phyloP scores from a whole-genome alignment of 2,329 filamentous ascomycete genomes.

The Botrytis medusae region DNA sequence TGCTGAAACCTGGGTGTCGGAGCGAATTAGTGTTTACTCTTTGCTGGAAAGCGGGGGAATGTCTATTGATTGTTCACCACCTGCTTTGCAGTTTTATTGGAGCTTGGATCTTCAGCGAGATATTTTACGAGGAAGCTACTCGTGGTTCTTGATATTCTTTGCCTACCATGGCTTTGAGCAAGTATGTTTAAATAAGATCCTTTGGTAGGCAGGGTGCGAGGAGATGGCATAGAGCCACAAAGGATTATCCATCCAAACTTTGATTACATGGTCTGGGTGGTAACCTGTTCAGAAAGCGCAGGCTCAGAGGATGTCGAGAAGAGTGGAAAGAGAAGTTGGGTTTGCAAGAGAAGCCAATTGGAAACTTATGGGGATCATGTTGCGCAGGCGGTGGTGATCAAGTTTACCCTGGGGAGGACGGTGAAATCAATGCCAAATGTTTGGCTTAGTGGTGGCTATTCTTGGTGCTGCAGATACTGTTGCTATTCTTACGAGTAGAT shows the following conservation, averaged over 20 bases:
- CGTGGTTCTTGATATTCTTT: background rate
- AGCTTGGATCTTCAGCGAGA: background rate
- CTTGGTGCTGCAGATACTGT: background rate
- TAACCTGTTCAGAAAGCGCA: slow-evolving; percentile 81
- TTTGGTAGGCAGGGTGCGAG: no score
- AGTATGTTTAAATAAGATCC: background rate
- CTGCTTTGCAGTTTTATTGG: background rate
- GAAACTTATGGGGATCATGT: slow-evolving; percentile 41
- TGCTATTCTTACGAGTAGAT: background rate
- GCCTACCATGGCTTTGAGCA: background rate
- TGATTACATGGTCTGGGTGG: slow-evolving; percentile 62
- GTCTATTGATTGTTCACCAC: background rate
- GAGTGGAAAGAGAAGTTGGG: slow-evolving; percentile 98
- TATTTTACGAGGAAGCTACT: background rate
- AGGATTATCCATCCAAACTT: background rate
- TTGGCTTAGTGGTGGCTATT: background rate
- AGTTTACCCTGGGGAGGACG: background rate
- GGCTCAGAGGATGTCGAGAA: slow-evolving; percentile 67
- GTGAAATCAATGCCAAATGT: background rate
- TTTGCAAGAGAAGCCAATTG: slow-evolving; percentile 74
- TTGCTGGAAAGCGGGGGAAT: background rate
- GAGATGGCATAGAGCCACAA: background rate
- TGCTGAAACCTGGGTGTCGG: background rate
- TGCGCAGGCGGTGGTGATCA: background rate
- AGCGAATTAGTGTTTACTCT: background rate